A percentile compares a stretch with the other conserved stretches of the same genome.
phyloP scores from a whole-genome alignment of 2,329 filamentous ascomycete species.

The Trichoderma gracile region DNA sequence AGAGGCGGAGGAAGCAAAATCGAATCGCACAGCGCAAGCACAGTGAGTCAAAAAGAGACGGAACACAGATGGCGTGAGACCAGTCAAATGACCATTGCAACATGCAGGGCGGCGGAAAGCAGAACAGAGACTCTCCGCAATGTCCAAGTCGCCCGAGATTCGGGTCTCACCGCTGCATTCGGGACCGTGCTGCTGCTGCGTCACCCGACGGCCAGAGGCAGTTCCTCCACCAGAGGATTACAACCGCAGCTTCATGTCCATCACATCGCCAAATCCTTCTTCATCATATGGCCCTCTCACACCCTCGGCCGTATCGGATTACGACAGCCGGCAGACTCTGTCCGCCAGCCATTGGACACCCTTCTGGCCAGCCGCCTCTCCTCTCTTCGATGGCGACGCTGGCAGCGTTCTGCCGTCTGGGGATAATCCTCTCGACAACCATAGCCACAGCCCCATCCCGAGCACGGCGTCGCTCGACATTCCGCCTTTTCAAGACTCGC shows the following conservation, averaged over 20 bases:
- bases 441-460: slow-evolving; percentile 10
- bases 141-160: slow-evolving; percentile 8
- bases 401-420: background rate
- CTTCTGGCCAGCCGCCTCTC: slow-evolving; percentile 11
- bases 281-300: slow-evolving; percentile 19
- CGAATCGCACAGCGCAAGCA: slow-evolving; percentile 24
- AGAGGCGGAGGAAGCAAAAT: slow-evolving; percentile 18
- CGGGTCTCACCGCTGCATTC: background rate
- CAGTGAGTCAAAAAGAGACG: background rate
- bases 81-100: background rate
- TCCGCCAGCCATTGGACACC: slow-evolving; percentile 14
- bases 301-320: slow-evolving; percentile 11
- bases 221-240: background rate
- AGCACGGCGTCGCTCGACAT: slow-evolving; percentile 7
- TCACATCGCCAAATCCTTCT: slow-evolving; percentile 16
- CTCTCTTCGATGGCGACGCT: slow-evolving; percentile 11
- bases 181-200: slow-evolving; percentile 16
- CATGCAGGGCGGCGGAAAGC: slow-evolving; percentile 18
- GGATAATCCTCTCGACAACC: slow-evolving; percentile 5
- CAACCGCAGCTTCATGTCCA: slow-evolving; percentile 4
- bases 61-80: background rate
- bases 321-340: background rate
- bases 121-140: slow-evolving; percentile 20
- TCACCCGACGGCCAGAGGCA: background rate
- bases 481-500: slow-evolving; percentile 15